A percentile compares a stretch with the other conserved stretches of the same genome.
phyloP scores from a whole-genome alignment of 768 basidiomycete species.

The Tulasnella sp. region DNA sequence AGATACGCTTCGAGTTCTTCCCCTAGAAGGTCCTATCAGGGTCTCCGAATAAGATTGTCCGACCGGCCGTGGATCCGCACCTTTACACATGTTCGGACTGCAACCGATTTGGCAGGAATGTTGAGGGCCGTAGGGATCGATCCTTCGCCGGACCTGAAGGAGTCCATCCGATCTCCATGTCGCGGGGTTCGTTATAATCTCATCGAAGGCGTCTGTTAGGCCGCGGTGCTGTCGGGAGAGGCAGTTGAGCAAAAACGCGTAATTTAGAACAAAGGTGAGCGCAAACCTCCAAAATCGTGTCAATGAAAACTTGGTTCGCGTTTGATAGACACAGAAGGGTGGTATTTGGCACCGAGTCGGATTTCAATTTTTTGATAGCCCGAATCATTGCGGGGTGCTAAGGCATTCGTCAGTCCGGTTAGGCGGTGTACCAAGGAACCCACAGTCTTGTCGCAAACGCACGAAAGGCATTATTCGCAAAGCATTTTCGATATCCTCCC shows the following conservation, averaged over 20 bases:
- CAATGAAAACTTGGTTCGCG: constrained; percentile 87
- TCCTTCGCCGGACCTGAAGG: constrained; percentile 68
- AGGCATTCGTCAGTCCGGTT: not conserved
- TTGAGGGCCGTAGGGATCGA: constrained; percentile 72
- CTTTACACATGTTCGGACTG: constrained; percentile 98
- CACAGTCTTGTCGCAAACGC: constrained; percentile 37
- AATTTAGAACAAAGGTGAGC: too few species aligned
- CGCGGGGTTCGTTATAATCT: constrained; percentile 91
- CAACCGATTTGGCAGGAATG: constrained; percentile 86
- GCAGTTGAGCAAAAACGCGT: not conserved
- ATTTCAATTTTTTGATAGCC: constrained; percentile 74
- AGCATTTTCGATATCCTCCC: constrained; percentile 70
- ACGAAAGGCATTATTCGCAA: constrained; percentile 86
- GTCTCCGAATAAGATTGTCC: not conserved
- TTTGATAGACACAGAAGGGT: constrained; percentile 92
- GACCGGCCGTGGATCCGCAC: constrained; percentile 39
- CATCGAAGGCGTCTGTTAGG: constrained; percentile 66
- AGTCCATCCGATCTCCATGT: constrained; percentile 68
- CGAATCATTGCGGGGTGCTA: constrained; percentile 98
- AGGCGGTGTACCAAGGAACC: not conserved
- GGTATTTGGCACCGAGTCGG: constrained; percentile 55
- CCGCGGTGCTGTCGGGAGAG: constrained; percentile 58
- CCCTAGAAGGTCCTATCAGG: constrained; percentile 47
- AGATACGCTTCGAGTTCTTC: constrained; percentile 87
- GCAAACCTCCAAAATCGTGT: constrained; percentile 76